Percentiles rank a stretch among this genome's conserved stretches.
These are phyloP conservation scores for Suhomyces taliae DNA, from an alignment of 1,139 yeast genomes.

Conservation along the genomic window DNA sequence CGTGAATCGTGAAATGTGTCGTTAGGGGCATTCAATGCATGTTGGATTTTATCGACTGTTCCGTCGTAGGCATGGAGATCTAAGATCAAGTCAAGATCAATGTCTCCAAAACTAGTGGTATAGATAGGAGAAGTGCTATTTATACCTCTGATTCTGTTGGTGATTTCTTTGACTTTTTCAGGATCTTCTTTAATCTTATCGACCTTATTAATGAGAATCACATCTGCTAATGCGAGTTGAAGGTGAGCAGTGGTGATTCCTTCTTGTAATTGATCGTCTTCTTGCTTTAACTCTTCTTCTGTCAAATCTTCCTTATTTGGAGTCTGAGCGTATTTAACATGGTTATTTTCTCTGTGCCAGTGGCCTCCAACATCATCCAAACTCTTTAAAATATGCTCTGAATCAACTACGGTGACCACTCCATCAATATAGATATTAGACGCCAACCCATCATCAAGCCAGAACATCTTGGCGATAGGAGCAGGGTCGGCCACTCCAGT, in stretches of 20 bases:
- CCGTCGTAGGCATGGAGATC: slow-evolving; percentile 81
- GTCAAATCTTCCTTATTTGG: slow-evolving; percentile 23
- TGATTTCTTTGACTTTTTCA: slow-evolving; percentile 22
- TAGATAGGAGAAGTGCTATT: slow-evolving; percentile 69
- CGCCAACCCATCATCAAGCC: slow-evolving; percentile 89
- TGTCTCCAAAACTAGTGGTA: slow-evolving; percentile 70
- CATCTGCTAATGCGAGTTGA: slow-evolving; percentile 90
- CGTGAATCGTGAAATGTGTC: slow-evolving; percentile 46
- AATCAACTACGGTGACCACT: slow-evolving; percentile 87
- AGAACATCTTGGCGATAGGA: slow-evolving; percentile 94
- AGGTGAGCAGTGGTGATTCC: slow-evolving; percentile 82
- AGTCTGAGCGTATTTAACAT: slow-evolving; percentile 24
- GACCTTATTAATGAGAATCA: slow-evolving; percentile 71
- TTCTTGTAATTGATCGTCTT: slow-evolving; percentile 31
- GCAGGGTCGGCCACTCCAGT: slow-evolving; percentile 99
- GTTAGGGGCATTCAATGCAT: slow-evolving; percentile 18
- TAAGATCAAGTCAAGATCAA: slow-evolving; percentile 58
- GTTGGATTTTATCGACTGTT: slow-evolving; percentile 29
- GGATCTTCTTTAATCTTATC: slow-evolving; percentile 45
- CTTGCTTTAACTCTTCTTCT: slow-evolving; percentile 36
- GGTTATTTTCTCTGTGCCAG: slow-evolving; percentile 48
- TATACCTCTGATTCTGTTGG: slow-evolving; percentile 50
- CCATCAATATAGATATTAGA: slow-evolving; percentile 90
- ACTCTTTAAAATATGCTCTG: slow-evolving; percentile 64
- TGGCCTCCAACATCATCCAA: slow-evolving; percentile 74